Percentiles rank a stretch among this genome's conserved stretches.
These are phyloP conservation scores for Paecilomyces sp. DNA, from an alignment of 2,329 filamentous ascomycete genomes.

Conservation along the genomic window DNA sequence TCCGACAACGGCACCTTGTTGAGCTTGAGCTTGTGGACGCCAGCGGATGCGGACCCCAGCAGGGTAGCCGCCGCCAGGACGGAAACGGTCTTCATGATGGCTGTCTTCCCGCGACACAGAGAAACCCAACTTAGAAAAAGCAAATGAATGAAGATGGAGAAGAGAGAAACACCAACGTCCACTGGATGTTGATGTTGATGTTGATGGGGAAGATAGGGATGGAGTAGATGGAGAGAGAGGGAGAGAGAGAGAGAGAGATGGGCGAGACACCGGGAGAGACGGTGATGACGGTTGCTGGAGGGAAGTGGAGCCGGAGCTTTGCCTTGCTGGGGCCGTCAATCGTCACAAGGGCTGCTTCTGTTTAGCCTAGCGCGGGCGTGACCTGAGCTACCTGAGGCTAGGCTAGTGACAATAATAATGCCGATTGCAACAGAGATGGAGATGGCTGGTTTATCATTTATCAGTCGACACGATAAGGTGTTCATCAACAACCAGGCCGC, in stretches of 20 bases:
- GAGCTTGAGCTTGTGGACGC: constrained; percentile 92
- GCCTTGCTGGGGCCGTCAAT: background rate
- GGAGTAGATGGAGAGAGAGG: constrained; percentile 19
- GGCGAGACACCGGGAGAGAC: constrained; percentile 2
- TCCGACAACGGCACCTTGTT: constrained; percentile 91
- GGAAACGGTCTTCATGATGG: constrained; percentile 75
- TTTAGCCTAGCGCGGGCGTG: background rate
- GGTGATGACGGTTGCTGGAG: constrained; percentile 11
- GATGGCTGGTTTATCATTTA: background rate
- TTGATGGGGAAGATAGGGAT: constrained; percentile 18
- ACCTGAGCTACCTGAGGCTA: background rate
- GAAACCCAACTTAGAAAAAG: background rate
- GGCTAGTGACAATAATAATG: background rate
- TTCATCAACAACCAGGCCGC: background rate
- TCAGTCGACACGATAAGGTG: background rate
- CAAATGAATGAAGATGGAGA: background rate
- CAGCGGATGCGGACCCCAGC: constrained; percentile 75
- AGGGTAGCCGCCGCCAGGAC: constrained; percentile 72
- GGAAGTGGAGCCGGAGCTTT: constrained; percentile 1
- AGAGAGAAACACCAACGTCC: constrained; percentile 3
- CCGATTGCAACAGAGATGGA: background rate
- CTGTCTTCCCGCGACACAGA: constrained; percentile 2
- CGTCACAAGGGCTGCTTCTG: background rate
- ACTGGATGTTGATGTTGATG: constrained; percentile 8
- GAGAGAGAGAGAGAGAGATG: constrained; percentile 10